phyloP scores from a whole-genome alignment of 2,329 filamentous ascomycete genomes.

The Diaporthe batatas region DNA sequence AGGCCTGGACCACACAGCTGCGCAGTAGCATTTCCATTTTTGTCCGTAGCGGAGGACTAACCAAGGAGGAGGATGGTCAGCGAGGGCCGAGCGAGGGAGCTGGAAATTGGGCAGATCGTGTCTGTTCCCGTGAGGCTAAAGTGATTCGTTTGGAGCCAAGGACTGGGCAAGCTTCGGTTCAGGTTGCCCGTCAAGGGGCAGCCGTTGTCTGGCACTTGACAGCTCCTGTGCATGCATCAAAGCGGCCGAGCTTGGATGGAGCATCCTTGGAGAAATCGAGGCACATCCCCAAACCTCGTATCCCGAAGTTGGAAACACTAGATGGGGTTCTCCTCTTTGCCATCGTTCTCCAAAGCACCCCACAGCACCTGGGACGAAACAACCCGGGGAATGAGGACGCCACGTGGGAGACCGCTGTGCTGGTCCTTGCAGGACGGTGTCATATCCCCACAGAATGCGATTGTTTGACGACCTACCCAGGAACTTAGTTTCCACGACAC shows the following conservation, averaged over 20 bases:
- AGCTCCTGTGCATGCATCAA: not conserved
- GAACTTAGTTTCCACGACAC: constrained; percentile 3
- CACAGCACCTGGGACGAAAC: not conserved
- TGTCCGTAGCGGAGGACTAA: not conserved
- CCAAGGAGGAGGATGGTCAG: not conserved
- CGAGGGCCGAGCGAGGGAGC: constrained; percentile 20
- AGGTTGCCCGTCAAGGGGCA: not conserved
- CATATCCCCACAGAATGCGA: too few species aligned
- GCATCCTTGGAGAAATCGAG: not conserved
- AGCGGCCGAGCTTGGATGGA: not conserved
- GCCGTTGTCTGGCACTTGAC: constrained; percentile 1
- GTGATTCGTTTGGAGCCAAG: not conserved
- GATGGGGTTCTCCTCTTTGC: not conserved
- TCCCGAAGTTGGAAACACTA: not conserved
- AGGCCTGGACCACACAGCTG: not conserved
- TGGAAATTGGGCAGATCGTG: constrained; percentile 1
- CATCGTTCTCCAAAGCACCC: not conserved
- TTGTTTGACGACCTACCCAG: not conserved
- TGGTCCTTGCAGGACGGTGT: not conserved
- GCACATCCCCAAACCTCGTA: not conserved
- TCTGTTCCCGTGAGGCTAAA: not conserved
- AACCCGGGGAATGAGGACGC: not conserved
- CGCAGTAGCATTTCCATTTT: not conserved
- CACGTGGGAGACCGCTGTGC: constrained; percentile 1
- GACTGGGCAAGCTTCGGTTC: constrained; percentile 1